phyloP scores from a whole-genome alignment of 2,329 filamentous ascomycete genomes.

The Lasiodiplodia citricola region DNA sequence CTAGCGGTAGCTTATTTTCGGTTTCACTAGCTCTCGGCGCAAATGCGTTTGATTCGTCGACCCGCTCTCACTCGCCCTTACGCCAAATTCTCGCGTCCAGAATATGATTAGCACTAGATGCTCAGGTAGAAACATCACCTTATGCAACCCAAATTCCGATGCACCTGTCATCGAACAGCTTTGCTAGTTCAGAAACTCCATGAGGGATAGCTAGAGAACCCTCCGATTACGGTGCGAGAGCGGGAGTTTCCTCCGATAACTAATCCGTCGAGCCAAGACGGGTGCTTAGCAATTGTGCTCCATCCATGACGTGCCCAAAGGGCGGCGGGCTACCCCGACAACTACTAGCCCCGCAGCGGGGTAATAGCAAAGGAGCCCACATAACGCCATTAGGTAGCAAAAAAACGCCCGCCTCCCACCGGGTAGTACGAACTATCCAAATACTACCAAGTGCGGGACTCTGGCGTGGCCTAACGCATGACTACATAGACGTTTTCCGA shows the following conservation, averaged over 20 bases:
- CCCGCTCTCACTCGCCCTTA: not conserved
- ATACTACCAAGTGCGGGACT: not conserved
- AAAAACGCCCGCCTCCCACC: not conserved
- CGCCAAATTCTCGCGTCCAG: not conserved
- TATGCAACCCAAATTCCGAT: not conserved
- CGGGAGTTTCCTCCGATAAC: not conserved
- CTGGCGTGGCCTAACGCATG: not conserved
- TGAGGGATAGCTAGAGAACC: not conserved
- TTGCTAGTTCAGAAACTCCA: not conserved
- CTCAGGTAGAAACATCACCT: not conserved
- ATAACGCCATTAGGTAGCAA: not conserved
- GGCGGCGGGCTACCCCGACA: not conserved
- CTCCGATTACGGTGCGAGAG: too few relatives aligned
- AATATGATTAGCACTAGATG: not conserved
- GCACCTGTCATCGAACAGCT: too few relatives aligned
- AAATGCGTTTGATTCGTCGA: not conserved
- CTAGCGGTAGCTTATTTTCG: not conserved
- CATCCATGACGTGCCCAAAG: not conserved
- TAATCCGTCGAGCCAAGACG: not conserved
- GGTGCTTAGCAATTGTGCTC: conserved; percentile 5
- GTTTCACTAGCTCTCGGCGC: not conserved
- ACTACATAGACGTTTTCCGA: not conserved
- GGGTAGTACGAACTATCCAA: not conserved
- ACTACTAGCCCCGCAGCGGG: conserved; percentile 11
- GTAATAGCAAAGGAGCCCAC: not conserved